Evolutionary conservation across 2,329 filamentous ascomycete genomes (phyloP).

Genomic region (Remersonia thermophila): DNA sequence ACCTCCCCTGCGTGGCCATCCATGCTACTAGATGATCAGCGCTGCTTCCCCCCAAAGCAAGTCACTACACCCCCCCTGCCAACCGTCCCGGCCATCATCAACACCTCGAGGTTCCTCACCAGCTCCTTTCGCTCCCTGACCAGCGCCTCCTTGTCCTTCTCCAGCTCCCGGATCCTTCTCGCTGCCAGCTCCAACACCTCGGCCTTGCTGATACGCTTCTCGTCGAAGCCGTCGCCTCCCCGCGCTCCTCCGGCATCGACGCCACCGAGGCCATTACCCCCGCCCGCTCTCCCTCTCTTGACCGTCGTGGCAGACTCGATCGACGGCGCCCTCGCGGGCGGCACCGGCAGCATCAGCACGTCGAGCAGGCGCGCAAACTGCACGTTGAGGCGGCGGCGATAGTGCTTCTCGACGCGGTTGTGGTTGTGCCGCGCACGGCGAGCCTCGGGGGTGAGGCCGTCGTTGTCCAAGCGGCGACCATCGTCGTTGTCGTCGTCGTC

Average conservation of each 20-base stretch:
- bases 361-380: conserved; percentile 23
- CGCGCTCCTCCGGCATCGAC: conserved; percentile 1
- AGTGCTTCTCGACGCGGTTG: conserved; percentile 25
- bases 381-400: conserved; percentile 23
- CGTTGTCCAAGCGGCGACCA: too few relatives aligned
- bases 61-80: not conserved
- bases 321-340: too few relatives aligned
- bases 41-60: too few relatives aligned
- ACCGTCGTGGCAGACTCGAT: too few relatives aligned
- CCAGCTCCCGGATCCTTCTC: conserved; percentile 22
- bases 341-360: conserved; percentile 9
- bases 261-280: not conserved
- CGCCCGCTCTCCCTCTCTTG: too few relatives aligned
- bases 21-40: too few relatives aligned
- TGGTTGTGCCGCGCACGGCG: conserved; percentile 23
- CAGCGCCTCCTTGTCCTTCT: conserved; percentile 20
- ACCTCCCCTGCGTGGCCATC: too few relatives aligned
- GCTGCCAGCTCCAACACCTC: conserved; percentile 27
- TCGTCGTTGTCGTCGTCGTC: not conserved
- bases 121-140: conserved; percentile 21
- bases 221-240: too few relatives aligned
- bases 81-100: conserved; percentile 11
- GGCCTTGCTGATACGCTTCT: conserved; percentile 24
- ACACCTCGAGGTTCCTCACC: conserved; percentile 10
- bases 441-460: conserved; percentile 18